phyloP scores from a whole-genome alignment of 345 rosid genomes.

The Pseudoturritis turrita region DNA sequence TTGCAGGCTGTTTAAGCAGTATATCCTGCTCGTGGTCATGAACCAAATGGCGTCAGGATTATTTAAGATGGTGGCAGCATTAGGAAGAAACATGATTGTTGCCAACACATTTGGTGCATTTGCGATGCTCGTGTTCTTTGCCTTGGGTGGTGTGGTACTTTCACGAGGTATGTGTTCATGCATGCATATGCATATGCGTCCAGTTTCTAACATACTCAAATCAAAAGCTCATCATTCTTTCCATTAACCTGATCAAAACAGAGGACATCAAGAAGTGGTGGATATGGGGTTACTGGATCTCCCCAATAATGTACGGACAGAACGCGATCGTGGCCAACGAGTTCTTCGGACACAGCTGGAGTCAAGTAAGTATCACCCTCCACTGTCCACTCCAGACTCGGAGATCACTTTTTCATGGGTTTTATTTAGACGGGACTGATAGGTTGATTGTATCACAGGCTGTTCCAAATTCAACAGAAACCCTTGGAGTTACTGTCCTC shows the following conservation, averaged over 20 bases:
- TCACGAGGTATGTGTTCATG: constrained; percentile 39
- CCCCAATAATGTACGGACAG: constrained; percentile 80
- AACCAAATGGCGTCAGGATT: constrained; percentile 65
- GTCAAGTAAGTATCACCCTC: constrained; percentile 33
- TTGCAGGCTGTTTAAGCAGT: constrained; percentile 65
- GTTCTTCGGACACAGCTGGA: constrained; percentile 69
- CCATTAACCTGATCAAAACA: constrained; percentile 19
- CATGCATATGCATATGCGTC: neutral
- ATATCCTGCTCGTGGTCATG: constrained; percentile 41
- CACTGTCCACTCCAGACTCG: neutral
- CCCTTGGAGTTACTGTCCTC: constrained; percentile 65
- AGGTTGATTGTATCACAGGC: constrained; percentile 32
- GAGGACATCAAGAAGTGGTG: constrained; percentile 81
- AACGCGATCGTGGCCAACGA: constrained; percentile 62
- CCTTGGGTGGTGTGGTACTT: constrained; percentile 60
- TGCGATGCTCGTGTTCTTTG: constrained; percentile 43
- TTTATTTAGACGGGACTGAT: constrained; percentile 1
- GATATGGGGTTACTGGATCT: constrained; percentile 84
- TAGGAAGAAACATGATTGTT: constrained; percentile 57
- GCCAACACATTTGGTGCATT: constrained; percentile 64
- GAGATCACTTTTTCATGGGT: neutral
- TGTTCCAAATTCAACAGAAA: constrained; percentile 46
- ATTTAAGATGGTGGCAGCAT: constrained; percentile 52
- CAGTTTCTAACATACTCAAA: neutral
- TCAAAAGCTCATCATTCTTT: neutral